Conservation (phyloP, 2,329 filamentous ascomycete species). For the Epicoccum nigrum region DNA sequence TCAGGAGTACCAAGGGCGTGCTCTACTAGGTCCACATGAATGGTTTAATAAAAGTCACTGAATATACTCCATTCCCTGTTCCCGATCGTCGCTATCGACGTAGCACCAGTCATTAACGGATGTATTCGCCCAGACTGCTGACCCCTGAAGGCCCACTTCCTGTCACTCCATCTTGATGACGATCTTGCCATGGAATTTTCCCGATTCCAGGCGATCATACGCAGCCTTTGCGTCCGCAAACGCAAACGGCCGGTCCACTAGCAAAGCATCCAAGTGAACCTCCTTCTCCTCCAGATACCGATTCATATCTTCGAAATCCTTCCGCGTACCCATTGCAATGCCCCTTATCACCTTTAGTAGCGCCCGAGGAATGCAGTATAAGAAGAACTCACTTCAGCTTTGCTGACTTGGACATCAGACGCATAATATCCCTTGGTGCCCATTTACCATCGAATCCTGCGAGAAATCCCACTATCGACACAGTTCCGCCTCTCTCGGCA, state of each 20-base stretch:
- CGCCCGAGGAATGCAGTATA: too few relatives aligned
- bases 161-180: background rate
- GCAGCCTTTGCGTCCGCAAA: conserved; percentile 4
- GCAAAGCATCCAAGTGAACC: background rate
- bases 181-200: conserved; percentile 3
- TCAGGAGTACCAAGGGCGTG: conserved; percentile 95
- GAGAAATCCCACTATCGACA: conserved; percentile 37
- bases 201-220: background rate
- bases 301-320: conserved; percentile 10
- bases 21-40: conserved; percentile 63
- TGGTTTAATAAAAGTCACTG: too few relatives aligned
- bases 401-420: conserved; percentile 28
- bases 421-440: conserved; percentile 18
- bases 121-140: too few relatives aligned
- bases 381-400: conserved; percentile 26
- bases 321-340: conserved; percentile 1
- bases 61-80: too few relatives aligned
- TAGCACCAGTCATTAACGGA: too few relatives aligned
- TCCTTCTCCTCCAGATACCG: conserved; percentile 3
- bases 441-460: conserved; percentile 20
- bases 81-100: too few relatives aligned
- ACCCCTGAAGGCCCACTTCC: too few relatives aligned
- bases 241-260: background rate
- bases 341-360: background rate
- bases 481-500: conserved; percentile 20